Percentiles rank a stretch among this genome's conserved stretches.
phyloP scores from a whole-genome alignment of 495 filamentous ascomycete genomes.

The Penicillium soppii region DNA sequence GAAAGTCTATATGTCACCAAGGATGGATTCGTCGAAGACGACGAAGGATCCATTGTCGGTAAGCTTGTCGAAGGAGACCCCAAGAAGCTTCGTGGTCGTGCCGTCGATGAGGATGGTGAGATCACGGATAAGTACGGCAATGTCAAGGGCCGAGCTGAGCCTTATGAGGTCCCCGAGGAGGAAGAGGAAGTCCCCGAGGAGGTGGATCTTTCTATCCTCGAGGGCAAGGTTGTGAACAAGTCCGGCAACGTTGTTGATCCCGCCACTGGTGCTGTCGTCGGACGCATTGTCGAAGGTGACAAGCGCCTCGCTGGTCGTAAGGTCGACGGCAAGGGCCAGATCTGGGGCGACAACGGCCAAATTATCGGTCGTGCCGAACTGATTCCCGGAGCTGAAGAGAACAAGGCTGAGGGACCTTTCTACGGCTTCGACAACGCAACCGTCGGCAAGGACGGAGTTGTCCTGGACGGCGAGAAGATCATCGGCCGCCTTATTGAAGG shows the following conservation, averaged over 20 bases:
- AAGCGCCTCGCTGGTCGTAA: conserved; percentile 72
- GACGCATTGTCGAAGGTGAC: conserved; percentile 74
- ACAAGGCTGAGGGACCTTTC: conserved; percentile 75
- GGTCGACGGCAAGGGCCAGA: conserved; percentile 77
- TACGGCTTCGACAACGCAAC: conserved; percentile 69
- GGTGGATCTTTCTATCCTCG: conserved; percentile 65
- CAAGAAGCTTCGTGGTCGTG: conserved; percentile 70
- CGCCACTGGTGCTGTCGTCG: conserved; percentile 66
- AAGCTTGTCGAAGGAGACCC: conserved; percentile 73
- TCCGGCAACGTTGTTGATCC: conserved; percentile 77
- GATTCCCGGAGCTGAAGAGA: conserved; percentile 68
- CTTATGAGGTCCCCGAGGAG: conserved; percentile 59
- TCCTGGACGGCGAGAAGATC: conserved; percentile 62
- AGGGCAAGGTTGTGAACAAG: conserved; percentile 85
- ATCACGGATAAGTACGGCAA: conserved; percentile 80
- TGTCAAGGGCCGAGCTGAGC: conserved; percentile 72
- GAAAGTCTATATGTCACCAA: conserved; percentile 66
- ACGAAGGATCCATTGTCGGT: conserved; percentile 68
- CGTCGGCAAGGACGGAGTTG: conserved; percentile 75
- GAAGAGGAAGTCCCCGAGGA: conserved; percentile 48
- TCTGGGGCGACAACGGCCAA: conserved; percentile 79
- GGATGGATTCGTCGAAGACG: conserved; percentile 68
- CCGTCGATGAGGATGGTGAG: conserved; percentile 80
- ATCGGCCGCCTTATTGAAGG: conserved; percentile 74
- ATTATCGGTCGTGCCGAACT: conserved; percentile 77